A percentile compares a stretch with the other conserved stretches of the same genome.
Conservation (phyloP, 108 stramenopile species). For the Pseudonitzschia pungens region DNA sequence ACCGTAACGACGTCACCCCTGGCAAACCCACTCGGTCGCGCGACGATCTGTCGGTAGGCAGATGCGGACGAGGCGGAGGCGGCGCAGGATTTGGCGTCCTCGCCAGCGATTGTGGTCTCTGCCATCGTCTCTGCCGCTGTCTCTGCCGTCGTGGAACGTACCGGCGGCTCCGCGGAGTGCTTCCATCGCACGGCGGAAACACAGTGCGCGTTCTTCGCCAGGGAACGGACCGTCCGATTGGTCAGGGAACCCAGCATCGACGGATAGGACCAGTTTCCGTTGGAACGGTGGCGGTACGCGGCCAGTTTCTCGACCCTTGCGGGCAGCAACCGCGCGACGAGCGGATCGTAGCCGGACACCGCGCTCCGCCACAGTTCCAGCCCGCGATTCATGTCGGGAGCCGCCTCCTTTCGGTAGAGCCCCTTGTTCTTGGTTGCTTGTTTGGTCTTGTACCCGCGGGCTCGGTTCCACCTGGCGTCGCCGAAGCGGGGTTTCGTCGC, state of each 20-base stretch:
- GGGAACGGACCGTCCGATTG: neutral
- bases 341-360: neutral
- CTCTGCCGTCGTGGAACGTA: no score
- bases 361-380: neutral
- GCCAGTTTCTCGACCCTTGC: neutral
- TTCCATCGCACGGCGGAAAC: neutral
- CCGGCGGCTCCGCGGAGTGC: no score
- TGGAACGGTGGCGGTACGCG: neutral
- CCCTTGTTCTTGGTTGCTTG: neutral
- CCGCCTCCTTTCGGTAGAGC: neutral
- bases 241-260: conserved; percentile 5
- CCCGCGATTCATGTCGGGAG: neutral
- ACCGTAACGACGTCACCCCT: neutral
- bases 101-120: neutral
- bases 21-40: neutral
- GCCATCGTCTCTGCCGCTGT: neutral
- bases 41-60: neutral
- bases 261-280: neutral
- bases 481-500: neutral
- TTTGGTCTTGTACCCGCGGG: neutral
- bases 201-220: neutral
- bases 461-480: neutral
- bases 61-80: neutral
- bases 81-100: neutral
- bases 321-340: neutral